Conservation (phyloP, 1,284 basidiomycete species). For the Rhizoctonia solani region DNA sequence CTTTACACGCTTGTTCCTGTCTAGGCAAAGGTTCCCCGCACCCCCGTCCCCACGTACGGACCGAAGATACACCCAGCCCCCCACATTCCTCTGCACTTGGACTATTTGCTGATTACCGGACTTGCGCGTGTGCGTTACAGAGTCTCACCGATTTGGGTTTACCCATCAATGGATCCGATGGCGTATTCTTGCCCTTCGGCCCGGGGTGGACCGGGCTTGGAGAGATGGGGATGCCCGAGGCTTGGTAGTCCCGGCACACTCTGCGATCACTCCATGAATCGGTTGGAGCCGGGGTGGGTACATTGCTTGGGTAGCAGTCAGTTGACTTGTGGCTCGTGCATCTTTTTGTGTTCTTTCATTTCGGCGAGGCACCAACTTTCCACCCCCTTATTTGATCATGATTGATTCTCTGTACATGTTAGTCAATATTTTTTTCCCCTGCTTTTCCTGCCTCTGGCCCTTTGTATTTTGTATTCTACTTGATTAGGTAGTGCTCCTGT, state of each 20-base stretch:
- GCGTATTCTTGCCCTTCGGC: slow-evolving; percentile 76
- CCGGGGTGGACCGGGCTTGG: slow-evolving; percentile 57
- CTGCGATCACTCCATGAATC: slow-evolving; percentile 21
- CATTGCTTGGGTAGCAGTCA: background rate
- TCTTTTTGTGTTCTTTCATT: background rate
- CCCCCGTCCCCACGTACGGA: background rate
- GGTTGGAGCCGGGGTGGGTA: background rate
- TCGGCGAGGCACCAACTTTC: slow-evolving; percentile 2
- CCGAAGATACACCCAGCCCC: slow-evolving; percentile 39
- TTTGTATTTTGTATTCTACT: slow-evolving; percentile 17
- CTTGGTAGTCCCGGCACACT: slow-evolving; percentile 62
- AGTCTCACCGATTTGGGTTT: slow-evolving; percentile 84
- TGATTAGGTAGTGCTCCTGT: background rate
- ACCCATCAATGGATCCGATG: slow-evolving; percentile 86
- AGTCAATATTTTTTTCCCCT: background rate
- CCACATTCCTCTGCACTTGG: slow-evolving; percentile 29
- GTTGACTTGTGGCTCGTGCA: too few relatives aligned
- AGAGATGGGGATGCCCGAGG: slow-evolving; percentile 76
- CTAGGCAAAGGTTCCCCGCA: background rate
- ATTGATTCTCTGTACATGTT: too few relatives aligned
- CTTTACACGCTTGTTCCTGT: background rate
- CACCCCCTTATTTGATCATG: background rate
- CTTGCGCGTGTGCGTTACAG: slow-evolving; percentile 48
- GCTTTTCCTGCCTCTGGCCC: background rate
- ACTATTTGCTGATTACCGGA: background rate